These are phyloP conservation scores for Volvariella surrecta DNA, from an alignment of 1,284 basidiomycete genomes.

Conservation along the genomic window DNA sequence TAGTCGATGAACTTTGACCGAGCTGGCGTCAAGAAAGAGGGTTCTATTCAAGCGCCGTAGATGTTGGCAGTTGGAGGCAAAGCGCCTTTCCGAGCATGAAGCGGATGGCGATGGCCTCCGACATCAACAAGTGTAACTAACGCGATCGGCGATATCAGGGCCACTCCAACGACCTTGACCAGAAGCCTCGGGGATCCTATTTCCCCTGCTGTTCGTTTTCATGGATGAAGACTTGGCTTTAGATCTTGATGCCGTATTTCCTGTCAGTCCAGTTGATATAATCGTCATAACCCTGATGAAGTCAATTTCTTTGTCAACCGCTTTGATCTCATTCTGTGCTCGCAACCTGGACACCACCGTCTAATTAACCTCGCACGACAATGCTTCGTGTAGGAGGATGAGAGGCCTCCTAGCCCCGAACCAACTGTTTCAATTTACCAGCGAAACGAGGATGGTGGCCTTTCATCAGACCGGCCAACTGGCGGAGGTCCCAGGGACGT, in stretches of 20 bases:
- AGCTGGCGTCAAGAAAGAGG: too few relatives aligned
- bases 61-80: too few relatives aligned
- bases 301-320: neutral
- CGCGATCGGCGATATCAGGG: neutral
- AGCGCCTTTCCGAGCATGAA: too few relatives aligned
- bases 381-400: slow-evolving; percentile 18
- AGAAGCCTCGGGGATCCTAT: neutral
- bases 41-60: too few relatives aligned
- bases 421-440: slow-evolving; percentile 42
- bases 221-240: slow-evolving; percentile 17
- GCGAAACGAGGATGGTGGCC: slow-evolving; percentile 20
- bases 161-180: neutral
- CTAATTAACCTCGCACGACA: neutral
- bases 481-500: neutral
- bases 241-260: slow-evolving; percentile 21
- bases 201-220: slow-evolving; percentile 2
- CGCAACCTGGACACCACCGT: slow-evolving; percentile 5
- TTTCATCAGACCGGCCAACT: neutral
- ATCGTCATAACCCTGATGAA: neutral
- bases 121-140: too few relatives aligned
- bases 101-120: too few relatives aligned
- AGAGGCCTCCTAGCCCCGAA: slow-evolving; percentile 53
- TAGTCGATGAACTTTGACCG: too few relatives aligned
- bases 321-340: slow-evolving; percentile 2
- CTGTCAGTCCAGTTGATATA: slow-evolving; percentile 16